phyloP scores from a whole-genome alignment of 805 yeast genomes.

The Myxozyma sirexii region DNA sequence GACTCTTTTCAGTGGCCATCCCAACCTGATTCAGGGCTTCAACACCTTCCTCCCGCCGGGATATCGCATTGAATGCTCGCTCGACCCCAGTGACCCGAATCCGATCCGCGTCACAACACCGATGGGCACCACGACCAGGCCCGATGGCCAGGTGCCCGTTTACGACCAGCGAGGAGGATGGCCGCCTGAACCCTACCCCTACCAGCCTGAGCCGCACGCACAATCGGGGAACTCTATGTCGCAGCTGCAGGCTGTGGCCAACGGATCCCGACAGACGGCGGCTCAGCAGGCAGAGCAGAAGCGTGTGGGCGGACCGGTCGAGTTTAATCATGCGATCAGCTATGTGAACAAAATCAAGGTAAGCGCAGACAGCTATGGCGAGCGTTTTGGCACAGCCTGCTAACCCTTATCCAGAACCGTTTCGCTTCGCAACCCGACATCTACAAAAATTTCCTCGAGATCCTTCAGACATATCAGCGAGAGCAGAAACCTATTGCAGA shows the following conservation, averaged over 20 bases:
- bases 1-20: conserved; percentile 86
- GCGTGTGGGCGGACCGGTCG: conserved; percentile 66
- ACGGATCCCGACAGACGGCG: conserved; percentile 27
- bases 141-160: conserved; percentile 50
- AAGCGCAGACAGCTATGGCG: conserved; percentile 61
- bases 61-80: conserved; percentile 85
- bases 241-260: conserved; percentile 35
- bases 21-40: conserved; percentile 90
- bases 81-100: conserved; percentile 84
- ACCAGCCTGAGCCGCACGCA: conserved; percentile 17
- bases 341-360: conserved; percentile 91
- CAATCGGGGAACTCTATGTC: conserved; percentile 22
- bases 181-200: conserved; percentile 26
- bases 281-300: conserved; percentile 29
- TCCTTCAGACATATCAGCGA: conserved; percentile 92
- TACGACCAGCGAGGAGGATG: conserved; percentile 34
- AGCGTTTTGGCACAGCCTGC: conserved; percentile 66
- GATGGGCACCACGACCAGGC: conserved; percentile 78
- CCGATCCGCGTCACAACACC: conserved; percentile 96
- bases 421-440: conserved; percentile 94
- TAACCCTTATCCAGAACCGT: conserved; percentile 52
- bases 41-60: conserved; percentile 98
- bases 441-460: conserved; percentile 91
- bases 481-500: conserved; percentile 95
- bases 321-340: conserved; percentile 94